Percentiles rank a stretch among this genome's conserved stretches.
These are phyloP conservation scores for Gracilaria caudata DNA, from an alignment of 23 red algal species.

Conservation along the genomic window DNA sequence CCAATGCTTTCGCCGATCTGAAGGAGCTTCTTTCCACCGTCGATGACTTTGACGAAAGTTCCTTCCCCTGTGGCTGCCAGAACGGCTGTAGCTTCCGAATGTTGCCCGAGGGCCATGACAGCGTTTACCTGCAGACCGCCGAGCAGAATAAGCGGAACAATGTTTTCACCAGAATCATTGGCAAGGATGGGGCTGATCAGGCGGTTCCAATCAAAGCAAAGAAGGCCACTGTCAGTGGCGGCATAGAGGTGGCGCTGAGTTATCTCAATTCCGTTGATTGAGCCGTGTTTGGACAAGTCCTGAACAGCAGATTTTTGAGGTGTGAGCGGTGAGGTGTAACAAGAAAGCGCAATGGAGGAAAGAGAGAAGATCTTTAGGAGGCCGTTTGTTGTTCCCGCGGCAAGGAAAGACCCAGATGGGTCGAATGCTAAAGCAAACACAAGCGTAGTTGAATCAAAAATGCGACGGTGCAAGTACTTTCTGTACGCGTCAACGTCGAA, in stretches of 20 bases:
- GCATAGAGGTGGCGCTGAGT: not conserved
- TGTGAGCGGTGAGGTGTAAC: not conserved
- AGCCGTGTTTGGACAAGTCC: slow-evolving; percentile 28
- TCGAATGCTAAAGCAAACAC: slow-evolving; percentile 41
- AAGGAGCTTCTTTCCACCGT: slow-evolving; percentile 24
- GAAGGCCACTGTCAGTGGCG: slow-evolving; percentile 27
- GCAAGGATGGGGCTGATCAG: not conserved
- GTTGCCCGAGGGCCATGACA: slow-evolving; percentile 4
- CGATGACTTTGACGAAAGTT: slow-evolving; percentile 3
- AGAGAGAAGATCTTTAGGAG: slow-evolving; percentile 19
- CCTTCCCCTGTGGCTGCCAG: slow-evolving; percentile 15
- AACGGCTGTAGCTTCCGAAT: not conserved
- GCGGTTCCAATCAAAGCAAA: slow-evolving; percentile 16
- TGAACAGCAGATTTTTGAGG: not conserved
- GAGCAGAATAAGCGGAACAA: not conserved
- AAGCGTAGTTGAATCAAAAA: slow-evolving; percentile 32
- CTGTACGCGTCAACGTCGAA: slow-evolving; percentile 21
- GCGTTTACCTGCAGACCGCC: slow-evolving; percentile 11
- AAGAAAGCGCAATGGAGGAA: slow-evolving; percentile 23
- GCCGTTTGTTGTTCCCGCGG: slow-evolving; percentile 35
- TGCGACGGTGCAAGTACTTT: slow-evolving; percentile 5
- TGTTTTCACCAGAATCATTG: not conserved
- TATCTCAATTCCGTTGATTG: slow-evolving; percentile 29
- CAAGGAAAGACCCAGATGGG: slow-evolving; percentile 24
- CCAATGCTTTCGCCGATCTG: slow-evolving; percentile 25